Evolutionary conservation across 1,284 basidiomycete genomes (phyloP).

Genomic region (Heterobasidion occidentale): DNA sequence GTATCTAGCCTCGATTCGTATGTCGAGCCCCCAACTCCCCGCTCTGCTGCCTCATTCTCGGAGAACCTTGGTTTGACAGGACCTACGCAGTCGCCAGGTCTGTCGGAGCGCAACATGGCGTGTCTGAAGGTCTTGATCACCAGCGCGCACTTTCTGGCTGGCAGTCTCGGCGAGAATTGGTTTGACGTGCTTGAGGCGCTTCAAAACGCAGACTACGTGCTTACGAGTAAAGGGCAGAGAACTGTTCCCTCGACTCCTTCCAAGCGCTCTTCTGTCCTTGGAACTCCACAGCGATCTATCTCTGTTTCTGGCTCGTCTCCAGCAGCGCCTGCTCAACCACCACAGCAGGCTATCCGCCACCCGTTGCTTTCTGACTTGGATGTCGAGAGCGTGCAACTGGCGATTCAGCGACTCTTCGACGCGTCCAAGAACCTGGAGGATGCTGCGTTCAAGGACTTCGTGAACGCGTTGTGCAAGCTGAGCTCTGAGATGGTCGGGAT

Average conservation of each 20-base stretch:
- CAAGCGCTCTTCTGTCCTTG: constrained; percentile 1
- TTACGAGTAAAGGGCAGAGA: constrained; percentile 49
- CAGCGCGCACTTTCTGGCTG: constrained; percentile 77
- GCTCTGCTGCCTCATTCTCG: constrained; percentile 41
- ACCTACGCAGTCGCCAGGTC: constrained; percentile 48
- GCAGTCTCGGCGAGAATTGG: constrained; percentile 84
- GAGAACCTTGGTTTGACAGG: constrained; percentile 65
- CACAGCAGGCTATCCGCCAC: constrained; percentile 29
- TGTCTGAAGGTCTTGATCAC: constrained; percentile 81
- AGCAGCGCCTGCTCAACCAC: constrained; percentile 2
- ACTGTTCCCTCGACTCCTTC: constrained; percentile 17
- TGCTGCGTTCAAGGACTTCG: constrained; percentile 73
- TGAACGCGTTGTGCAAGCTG: constrained; percentile 76
- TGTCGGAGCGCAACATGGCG: constrained; percentile 86
- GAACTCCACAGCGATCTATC: constrained; percentile 1
- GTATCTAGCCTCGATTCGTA: constrained; percentile 78
- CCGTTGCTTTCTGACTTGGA: constrained; percentile 71
- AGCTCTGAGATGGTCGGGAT: constrained; percentile 88
- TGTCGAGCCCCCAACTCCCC: constrained; percentile 57
- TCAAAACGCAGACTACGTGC: constrained; percentile 89
- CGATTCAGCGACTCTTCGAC: constrained; percentile 80
- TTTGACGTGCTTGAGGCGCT: constrained; percentile 84
- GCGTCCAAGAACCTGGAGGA: constrained; percentile 80
- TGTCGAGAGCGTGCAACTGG: constrained; percentile 58
- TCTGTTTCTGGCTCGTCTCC: constrained; percentile 2